Conservation (phyloP, 345 rosid genomes). For the Theobroma cacao region DNA sequence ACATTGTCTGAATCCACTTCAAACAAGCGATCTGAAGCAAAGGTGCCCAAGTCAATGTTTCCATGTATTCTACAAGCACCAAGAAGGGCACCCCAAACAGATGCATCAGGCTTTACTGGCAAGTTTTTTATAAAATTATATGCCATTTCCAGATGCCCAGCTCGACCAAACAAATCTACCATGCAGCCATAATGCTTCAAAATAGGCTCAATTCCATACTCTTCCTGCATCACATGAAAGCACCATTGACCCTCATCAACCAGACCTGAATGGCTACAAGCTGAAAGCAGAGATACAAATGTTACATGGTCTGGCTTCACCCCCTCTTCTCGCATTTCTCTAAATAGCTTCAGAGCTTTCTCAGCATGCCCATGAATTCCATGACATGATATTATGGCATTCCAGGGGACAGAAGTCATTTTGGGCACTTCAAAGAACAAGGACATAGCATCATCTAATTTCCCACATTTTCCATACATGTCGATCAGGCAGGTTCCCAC, state of each 20-base stretch:
- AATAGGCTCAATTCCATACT: slow-evolving; percentile 41
- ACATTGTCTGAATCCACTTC: slow-evolving; percentile 53
- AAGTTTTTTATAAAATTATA: slow-evolving; percentile 36
- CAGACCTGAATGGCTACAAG: slow-evolving; percentile 66
- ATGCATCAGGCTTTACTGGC: slow-evolving; percentile 55
- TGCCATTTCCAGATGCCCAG: slow-evolving; percentile 51
- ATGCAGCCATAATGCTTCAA: slow-evolving; percentile 64
- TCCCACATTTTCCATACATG: slow-evolving; percentile 64
- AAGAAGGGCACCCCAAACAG: slow-evolving; percentile 64
- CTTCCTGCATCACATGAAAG: slow-evolving; percentile 44
- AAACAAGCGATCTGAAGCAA: slow-evolving; percentile 47
- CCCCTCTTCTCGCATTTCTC: slow-evolving; percentile 43
- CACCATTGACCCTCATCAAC: slow-evolving; percentile 51
- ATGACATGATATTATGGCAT: slow-evolving; percentile 52
- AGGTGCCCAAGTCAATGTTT: slow-evolving; percentile 37
- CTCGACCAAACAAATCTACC: slow-evolving; percentile 62
- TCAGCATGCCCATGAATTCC: slow-evolving; percentile 52
- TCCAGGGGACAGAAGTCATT: slow-evolving; percentile 51
- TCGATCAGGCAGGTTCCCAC: slow-evolving; percentile 56
- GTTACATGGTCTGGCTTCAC: slow-evolving; percentile 60
- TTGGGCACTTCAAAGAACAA: slow-evolving; percentile 44
- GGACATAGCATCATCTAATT: slow-evolving; percentile 43
- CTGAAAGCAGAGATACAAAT: slow-evolving; percentile 52
- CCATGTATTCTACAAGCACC: slow-evolving; percentile 56
- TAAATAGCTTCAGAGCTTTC: slow-evolving; percentile 44